Base-by-base conservation (phyloP, 495 filamentous ascomycete species). In the Hyaloscypha hepaticicola region DNA sequence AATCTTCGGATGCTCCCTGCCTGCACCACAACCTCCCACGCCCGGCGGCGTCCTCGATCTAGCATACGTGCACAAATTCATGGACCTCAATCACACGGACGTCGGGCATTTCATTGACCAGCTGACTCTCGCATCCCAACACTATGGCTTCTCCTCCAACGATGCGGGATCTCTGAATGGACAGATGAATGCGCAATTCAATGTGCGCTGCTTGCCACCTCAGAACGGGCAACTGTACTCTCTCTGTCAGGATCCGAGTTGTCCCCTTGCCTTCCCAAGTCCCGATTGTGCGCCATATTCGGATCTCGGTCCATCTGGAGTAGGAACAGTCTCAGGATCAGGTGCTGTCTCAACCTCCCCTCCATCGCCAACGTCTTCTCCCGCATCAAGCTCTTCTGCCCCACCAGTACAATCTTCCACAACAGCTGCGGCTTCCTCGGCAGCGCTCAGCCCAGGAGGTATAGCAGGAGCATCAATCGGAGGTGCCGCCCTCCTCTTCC, bases 101-200 rank as follows among this genome's bases (percentile, higher is more conserved):
- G 31, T 69, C 1, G 66, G 66, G 19, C 67, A 71, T 51, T 71
- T 71, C 55, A 71, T 71, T 50, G 28, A 69, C 31, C 66, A 71
- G 50, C 59, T 71, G 16, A 61, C 66, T 2, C 33, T 38, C 3
- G 34, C 66, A 0, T 50, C 53, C 21, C 25, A 34, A n/a, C 41
- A 69, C 22, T 71, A 34, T 27, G 69, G 69, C 16, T 69, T 71
- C 63, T 69, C 66, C 1, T 24, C 52, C 21, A 55, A 71, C 51
- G 69, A 71, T 52, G 58, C 55, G 25, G 45, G 61, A 14, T 66
- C 66, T 29, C 38, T 69, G 5, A 22, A 19, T 24, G 62, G 51
- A 6, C 24, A 31, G 3, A 48, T 69, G 52, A 71, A 71, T 22
- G 49, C 45, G 2, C 19, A 38, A 41, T 71, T 66, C 59, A 71